Base-by-base conservation (phyloP, 371 early-diverging fungal genomes). In the Lichtheimia corymbifera region DNA sequence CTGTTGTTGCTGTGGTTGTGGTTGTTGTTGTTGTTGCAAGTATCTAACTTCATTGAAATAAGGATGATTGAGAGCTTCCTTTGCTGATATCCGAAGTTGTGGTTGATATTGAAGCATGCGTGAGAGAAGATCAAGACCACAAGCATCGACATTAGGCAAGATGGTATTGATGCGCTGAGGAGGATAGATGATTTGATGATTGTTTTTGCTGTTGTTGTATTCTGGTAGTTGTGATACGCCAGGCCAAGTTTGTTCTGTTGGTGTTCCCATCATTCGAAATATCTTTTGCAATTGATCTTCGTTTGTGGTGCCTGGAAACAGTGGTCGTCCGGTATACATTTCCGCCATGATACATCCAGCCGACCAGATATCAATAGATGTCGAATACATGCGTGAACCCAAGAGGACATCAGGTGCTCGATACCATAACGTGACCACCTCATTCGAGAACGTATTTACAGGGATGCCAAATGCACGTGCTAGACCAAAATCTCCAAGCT, bases 341-440 rank as follows among this genome's bases (percentile, higher is more conserved):
- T 97, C 99, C 45, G 95, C 95, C 86, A 97, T 89, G 70, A 98
- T 99, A 77, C 99, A 99, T 5, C 99, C 99, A 4, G 94, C 91
- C 14, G 96, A 95, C 99, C 99, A 99, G 55, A 99, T 95, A 76
- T 99, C 99, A 62, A 99, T 96, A 7, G 95, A 92, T 17, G 93
- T 98, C 9, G 93, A 86, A 76, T 99, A 99, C 67, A 92, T 91
- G 59, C 95, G 87, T 25, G 92, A 92, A 5, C 99, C 99, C 59
- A 98, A 83, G 7, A 99, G 77, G 9, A 99, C 96, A 76, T 99
- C 99, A 4, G 99, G 99, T 4, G 98, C 93, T 61, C 99, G 88
- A 65, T 93, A 93, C 94, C 96, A 97, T 47, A 96, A 79, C 4
- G 99, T 99, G 22, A 99, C 98, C 4, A 99, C 99, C 71, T 99